Evolutionary conservation across 192 early-diverging fungal species (phyloP).

Genomic region (Coemansia sp.): DNA sequence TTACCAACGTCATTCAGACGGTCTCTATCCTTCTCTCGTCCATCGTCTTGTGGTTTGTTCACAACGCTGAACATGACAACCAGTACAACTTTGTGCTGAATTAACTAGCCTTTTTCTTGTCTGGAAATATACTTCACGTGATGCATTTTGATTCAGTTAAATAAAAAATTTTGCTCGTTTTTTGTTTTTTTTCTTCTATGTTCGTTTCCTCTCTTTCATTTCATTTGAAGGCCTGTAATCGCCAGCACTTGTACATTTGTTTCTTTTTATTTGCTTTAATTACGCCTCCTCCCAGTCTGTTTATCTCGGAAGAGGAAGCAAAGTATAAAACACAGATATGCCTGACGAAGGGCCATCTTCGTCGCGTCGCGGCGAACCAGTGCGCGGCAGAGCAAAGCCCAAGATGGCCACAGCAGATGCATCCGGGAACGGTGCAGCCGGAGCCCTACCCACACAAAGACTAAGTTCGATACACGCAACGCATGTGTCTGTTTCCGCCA

Average conservation of each 20-base stretch:
- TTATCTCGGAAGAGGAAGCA: neutral
- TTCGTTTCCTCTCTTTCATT: neutral
- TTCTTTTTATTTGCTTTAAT: neutral
- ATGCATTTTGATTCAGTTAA: neutral
- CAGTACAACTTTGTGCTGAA: slow-evolving; percentile 58
- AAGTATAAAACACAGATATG: slow-evolving; percentile 12
- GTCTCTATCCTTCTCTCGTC: slow-evolving; percentile 35
- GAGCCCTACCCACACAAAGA: slow-evolving; percentile 21
- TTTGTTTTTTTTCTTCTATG: neutral
- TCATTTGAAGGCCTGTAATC: neutral
- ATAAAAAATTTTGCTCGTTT: neutral
- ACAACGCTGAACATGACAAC: slow-evolving; percentile 56
- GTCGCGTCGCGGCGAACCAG: slow-evolving; percentile 13
- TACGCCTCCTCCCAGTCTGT: neutral
- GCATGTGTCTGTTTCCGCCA: neutral
- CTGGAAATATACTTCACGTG: slow-evolving; percentile 1
- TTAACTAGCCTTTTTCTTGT: slow-evolving; percentile 25
- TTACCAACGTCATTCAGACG: slow-evolving; percentile 57
- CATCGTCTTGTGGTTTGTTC: slow-evolving; percentile 55
- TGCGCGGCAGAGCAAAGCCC: slow-evolving; percentile 5
- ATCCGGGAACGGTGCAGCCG: neutral
- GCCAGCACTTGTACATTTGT: neutral
- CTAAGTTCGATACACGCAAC: slow-evolving; percentile 20
- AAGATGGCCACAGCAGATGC: neutral
- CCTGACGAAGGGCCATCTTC: slow-evolving; percentile 21